Evolutionary conservation across 768 basidiomycete genomes (phyloP).

Genomic region (Russula vinacea): DNA sequence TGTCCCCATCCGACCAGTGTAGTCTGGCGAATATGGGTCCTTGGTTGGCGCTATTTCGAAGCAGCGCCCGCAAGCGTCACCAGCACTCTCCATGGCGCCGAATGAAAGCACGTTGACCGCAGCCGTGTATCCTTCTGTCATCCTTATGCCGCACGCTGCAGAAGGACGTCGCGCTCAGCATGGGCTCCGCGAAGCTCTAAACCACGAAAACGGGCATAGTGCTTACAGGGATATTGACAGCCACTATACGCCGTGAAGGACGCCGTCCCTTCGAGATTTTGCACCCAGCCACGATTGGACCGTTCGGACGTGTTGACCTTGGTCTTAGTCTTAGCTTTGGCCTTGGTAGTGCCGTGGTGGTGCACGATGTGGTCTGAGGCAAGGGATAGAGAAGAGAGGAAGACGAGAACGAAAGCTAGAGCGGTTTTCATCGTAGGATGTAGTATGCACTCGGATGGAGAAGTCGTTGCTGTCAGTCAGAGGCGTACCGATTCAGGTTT

Average conservation of each 20-base stretch:
- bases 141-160: constrained; percentile 48
- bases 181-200: background rate
- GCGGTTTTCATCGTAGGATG: background rate
- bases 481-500: background rate
- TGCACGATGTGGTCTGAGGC: background rate
- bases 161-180: background rate
- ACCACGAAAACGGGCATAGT: background rate
- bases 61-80: constrained; percentile 62
- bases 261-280: constrained; percentile 50
- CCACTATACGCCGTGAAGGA: constrained; percentile 58
- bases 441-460: background rate
- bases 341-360: background rate
- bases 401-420: background rate
- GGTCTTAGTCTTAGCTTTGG: background rate
- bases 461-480: background rate
- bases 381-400: background rate
- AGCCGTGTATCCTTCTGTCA: constrained; percentile 51
- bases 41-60: constrained; percentile 50
- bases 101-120: constrained; percentile 57
- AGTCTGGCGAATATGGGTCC: constrained; percentile 53
- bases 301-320: background rate
- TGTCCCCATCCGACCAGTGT: constrained; percentile 48
- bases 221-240: constrained; percentile 47
- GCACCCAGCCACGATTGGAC: constrained; percentile 36
- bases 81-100: constrained; percentile 48